Percentiles rank a stretch among this genome's conserved stretches.
Conservation (phyloP, 2,329 filamentous ascomycete genomes). For the Apiospora pterosperma region DNA sequence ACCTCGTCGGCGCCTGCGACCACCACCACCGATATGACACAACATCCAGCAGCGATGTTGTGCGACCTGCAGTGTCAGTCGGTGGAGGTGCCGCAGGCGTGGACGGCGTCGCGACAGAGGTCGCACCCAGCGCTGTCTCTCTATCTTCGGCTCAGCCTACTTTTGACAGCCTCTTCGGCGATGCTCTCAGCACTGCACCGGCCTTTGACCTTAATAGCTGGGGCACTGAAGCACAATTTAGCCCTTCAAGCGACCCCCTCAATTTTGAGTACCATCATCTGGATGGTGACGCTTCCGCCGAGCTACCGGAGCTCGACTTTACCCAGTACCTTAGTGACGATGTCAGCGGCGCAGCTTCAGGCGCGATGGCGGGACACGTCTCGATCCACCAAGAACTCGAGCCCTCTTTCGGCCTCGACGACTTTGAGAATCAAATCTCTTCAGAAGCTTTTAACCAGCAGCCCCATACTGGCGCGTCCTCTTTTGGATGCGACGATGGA, state of each 20-base stretch:
- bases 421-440: slow-evolving; percentile 60
- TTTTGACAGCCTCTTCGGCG: slow-evolving; percentile 65
- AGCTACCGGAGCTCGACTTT: slow-evolving; percentile 39
- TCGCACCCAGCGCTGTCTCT: slow-evolving; percentile 38
- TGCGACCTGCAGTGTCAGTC: slow-evolving; percentile 99
- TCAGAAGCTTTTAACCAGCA: slow-evolving; percentile 67
- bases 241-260: slow-evolving; percentile 68
- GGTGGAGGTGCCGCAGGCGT: slow-evolving; percentile 56
- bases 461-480: slow-evolving; percentile 71
- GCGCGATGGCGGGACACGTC: slow-evolving; percentile 45
- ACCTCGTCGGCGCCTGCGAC: slow-evolving; percentile 23
- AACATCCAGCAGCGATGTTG: slow-evolving; percentile 99
- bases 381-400: slow-evolving; percentile 50
- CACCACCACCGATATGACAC: slow-evolving; percentile 84
- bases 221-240: slow-evolving; percentile 73
- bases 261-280: slow-evolving; percentile 65
- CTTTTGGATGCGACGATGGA: slow-evolving; percentile 70
- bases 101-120: slow-evolving; percentile 40
- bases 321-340: slow-evolving; percentile 55
- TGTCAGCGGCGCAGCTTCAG: slow-evolving; percentile 40
- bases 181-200: slow-evolving; percentile 67
- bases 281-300: slow-evolving; percentile 55
- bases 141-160: slow-evolving; percentile 54
- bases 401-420: slow-evolving; percentile 49
- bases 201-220: slow-evolving; percentile 70